These are phyloP conservation scores for Schizophyllum amplum DNA, from an alignment of 1,284 basidiomycete species.

Conservation along the genomic window DNA sequence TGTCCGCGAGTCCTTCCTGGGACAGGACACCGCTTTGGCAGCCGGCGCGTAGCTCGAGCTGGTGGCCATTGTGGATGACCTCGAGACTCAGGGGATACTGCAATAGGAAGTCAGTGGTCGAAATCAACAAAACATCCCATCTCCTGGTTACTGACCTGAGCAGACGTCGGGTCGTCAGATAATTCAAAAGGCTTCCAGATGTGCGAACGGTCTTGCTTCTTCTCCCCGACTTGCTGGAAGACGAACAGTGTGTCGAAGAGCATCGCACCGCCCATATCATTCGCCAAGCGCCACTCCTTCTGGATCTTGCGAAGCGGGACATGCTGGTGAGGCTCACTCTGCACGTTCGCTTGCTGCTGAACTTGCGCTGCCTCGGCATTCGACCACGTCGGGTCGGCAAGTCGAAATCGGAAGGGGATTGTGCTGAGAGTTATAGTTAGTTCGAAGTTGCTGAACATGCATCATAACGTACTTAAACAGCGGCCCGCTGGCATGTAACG, in stretches of 20 bases:
- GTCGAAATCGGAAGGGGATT: constrained; percentile 8
- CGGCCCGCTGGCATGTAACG: constrained; percentile 5
- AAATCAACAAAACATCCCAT: background rate
- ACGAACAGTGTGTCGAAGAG: constrained; percentile 8
- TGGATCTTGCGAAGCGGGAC: constrained; percentile 6
- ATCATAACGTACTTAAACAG: constrained; percentile 6
- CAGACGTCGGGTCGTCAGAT: constrained; percentile 3
- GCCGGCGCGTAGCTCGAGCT: constrained; percentile 5
- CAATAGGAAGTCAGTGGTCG: background rate
- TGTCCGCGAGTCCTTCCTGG: background rate
- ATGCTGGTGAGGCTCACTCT: constrained; percentile 6
- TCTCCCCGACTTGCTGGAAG: constrained; percentile 8
- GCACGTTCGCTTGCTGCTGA: constrained; percentile 3
- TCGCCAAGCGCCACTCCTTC: background rate
- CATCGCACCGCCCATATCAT: constrained; percentile 6
- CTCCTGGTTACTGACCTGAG: background rate
- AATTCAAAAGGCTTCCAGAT: constrained; percentile 4
- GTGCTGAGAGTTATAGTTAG: constrained; percentile 1
- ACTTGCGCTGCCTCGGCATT: constrained; percentile 3
- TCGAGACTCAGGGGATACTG: constrained; percentile 10
- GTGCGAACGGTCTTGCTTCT: background rate
- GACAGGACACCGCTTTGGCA: constrained; percentile 4
- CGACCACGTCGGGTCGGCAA: constrained; percentile 7
- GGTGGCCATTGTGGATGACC: constrained; percentile 2
- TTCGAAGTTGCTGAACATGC: background rate